These are phyloP conservation scores for Exophiala xenobiotica DNA, from an alignment of 2,329 filamentous ascomycete species.

Conservation along the genomic window DNA sequence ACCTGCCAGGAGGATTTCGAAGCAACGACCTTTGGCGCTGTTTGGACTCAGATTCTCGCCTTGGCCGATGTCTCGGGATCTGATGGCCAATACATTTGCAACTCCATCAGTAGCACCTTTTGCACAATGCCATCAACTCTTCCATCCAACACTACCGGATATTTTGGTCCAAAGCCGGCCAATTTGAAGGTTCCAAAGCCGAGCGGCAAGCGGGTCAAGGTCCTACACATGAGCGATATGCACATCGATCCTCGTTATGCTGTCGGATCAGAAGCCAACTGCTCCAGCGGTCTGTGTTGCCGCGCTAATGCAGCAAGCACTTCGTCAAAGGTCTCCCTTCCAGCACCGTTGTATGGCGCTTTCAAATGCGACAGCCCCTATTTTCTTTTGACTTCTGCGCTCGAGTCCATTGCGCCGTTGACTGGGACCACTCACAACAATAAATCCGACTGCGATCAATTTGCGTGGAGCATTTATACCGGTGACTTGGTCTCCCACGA, in stretches of 20 bases:
- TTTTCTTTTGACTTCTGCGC: constrained; percentile 55
- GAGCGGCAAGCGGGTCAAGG: constrained; percentile 56
- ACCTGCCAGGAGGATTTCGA: constrained; percentile 52
- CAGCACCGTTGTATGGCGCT: constrained; percentile 55
- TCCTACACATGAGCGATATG: constrained; percentile 57
- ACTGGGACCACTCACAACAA: constrained; percentile 53
- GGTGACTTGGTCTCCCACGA: constrained; percentile 60
- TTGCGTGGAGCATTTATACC: constrained; percentile 58
- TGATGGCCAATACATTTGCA: constrained; percentile 60
- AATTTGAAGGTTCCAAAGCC: constrained; percentile 45
- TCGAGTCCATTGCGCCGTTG: constrained; percentile 56
- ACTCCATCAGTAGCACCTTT: constrained; percentile 48
- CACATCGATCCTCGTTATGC: constrained; percentile 57
- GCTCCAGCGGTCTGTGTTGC: constrained; percentile 53
- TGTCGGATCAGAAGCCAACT: constrained; percentile 55
- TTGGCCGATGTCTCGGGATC: constrained; percentile 54
- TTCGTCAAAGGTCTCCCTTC: constrained; percentile 39
- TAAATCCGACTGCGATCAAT: constrained; percentile 38
- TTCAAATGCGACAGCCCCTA: constrained; percentile 61
- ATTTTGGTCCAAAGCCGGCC: constrained; percentile 57
- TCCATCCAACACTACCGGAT: constrained; percentile 44
- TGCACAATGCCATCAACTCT: constrained; percentile 49
- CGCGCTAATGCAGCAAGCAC: constrained; percentile 43
- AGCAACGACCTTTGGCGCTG: constrained; percentile 51
- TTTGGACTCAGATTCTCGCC: constrained; percentile 59